phyloP scores from a whole-genome alignment of 345 rosid genomes.

The Brassica incana region DNA sequence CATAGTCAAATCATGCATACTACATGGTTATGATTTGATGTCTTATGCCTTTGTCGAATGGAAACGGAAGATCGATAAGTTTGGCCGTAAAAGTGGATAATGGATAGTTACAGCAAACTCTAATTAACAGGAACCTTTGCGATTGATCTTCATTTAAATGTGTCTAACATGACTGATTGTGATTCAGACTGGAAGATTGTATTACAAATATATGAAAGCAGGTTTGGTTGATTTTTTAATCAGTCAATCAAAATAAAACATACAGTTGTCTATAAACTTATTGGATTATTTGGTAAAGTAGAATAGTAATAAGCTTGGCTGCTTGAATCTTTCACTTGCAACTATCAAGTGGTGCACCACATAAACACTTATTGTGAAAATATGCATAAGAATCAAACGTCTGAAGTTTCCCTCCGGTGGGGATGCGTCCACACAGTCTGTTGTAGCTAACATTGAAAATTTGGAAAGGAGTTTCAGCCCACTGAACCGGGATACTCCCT shows the following conservation, averaged over 20 bases:
- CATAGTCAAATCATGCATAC: neutral
- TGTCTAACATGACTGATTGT: constrained; percentile 2
- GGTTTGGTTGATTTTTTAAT: neutral
- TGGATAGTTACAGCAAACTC: neutral
- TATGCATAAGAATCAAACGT: neutral
- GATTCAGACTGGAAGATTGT: neutral
- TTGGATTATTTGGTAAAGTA: neutral
- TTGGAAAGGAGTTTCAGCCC: neutral
- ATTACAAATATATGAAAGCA: neutral
- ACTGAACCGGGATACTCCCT: neutral
- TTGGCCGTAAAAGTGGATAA: neutral
- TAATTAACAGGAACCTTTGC: neutral
- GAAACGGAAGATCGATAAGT: neutral
- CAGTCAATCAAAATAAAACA: neutral
- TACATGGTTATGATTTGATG: neutral
- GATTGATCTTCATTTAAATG: neutral
- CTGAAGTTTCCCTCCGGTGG: neutral
- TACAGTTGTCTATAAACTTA: neutral
- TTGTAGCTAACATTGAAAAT: neutral
- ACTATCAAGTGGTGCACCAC: neutral
- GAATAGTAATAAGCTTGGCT: neutral
- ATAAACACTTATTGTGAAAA: neutral
- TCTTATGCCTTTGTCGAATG: neutral
- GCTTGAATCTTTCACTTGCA: neutral
- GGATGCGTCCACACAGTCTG: neutral